A percentile compares a stretch with the other conserved stretches of the same genome.
Evolutionary conservation across 352 stramenopile species (phyloP).

Genomic region (Thalassiosira exigua): DNA sequence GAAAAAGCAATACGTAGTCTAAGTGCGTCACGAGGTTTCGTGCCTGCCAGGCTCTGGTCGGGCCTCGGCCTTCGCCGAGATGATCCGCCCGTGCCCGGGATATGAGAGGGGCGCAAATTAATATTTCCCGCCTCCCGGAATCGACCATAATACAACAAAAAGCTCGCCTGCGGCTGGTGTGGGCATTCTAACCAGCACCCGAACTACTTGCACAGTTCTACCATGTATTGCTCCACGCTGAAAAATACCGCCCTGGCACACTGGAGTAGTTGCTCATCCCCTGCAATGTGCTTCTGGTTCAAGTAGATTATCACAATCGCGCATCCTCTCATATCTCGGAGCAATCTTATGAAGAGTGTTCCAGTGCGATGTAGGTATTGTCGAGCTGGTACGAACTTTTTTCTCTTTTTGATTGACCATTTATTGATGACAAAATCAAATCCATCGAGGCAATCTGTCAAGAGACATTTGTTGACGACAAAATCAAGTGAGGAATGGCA

Average conservation of each 20-base stretch:
- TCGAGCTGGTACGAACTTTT: constrained; percentile 56
- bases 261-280: constrained; percentile 41
- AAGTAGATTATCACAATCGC: constrained; percentile 69
- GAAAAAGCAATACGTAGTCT: too few relatives aligned
- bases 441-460: constrained; percentile 71
- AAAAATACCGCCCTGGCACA: constrained; percentile 46
- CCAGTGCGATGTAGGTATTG: constrained; percentile 83
- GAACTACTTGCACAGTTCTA: constrained; percentile 32
- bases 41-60: too few relatives aligned
- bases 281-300: constrained; percentile 53
- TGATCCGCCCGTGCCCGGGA: too few relatives aligned
- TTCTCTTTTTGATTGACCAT: constrained; percentile 60
- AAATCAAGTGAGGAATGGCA: too few relatives aligned
- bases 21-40: too few relatives aligned
- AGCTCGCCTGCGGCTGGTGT: too few relatives aligned
- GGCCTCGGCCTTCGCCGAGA: too few relatives aligned
- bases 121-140: too few relatives aligned
- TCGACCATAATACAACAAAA: too few relatives aligned
- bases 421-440: constrained; percentile 78
- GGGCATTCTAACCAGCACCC: too few relatives aligned
- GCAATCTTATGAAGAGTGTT: constrained; percentile 75
- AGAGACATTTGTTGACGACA: too few relatives aligned
- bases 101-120: too few relatives aligned
- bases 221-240: constrained; percentile 51
- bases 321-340: constrained; percentile 67